Evolutionary conservation across 2,329 filamentous ascomycete genomes (phyloP), one percentile per base, ranked within the genome.

Genomic region (Cytospora piceicola): DNA sequence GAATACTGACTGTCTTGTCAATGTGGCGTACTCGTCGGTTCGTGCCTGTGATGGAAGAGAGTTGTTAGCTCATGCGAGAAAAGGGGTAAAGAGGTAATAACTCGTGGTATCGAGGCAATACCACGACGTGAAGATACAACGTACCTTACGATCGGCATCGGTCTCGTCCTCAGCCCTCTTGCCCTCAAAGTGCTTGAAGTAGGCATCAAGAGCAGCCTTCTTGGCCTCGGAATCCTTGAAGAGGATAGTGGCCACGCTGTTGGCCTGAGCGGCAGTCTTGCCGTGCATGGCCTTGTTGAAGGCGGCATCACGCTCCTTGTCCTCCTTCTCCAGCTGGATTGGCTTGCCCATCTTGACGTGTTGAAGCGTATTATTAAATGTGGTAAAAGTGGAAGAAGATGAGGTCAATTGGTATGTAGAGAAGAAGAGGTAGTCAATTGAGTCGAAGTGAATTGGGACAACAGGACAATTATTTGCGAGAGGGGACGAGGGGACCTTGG

Each of bases 221-320:
- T 78, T 74, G n/a, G 75, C 76, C 27, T 73, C 73, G 30, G 69
- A 82, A 77, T 95, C 90, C 83, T 99, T 99, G 76, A 84, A 83
- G 74, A 96, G 83, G 88, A 97, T 94, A 73, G 94, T 92, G 72
- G 87, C 82, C 73, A 97, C 86, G 71, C 92, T 92, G 64, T 83
- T 80, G 54, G 87, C 86, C 75, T 88, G 79, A 58, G 91, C 83
- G 61, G 92, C 83, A 62, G 92, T 93, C 68, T 77, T 78, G 74
- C 85, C 92, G 79, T 97, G 94, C 83, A 97, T 84, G 71, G 88
- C 92, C 81, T 93, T 91, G 84, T 92, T 94, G 85, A 97, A 97
- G 71, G 87, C 90, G 70, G 92, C 92, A 90, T 97, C 93, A 72
- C 93, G 92, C 75, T 80, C 77, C 78, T 94, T 90, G 77, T 97